Evolutionary conservation across 176 grass and related monocot species (phyloP), one percentile per base, ranked within the genome.

Genomic region (Cymbopogon citratus): DNA sequence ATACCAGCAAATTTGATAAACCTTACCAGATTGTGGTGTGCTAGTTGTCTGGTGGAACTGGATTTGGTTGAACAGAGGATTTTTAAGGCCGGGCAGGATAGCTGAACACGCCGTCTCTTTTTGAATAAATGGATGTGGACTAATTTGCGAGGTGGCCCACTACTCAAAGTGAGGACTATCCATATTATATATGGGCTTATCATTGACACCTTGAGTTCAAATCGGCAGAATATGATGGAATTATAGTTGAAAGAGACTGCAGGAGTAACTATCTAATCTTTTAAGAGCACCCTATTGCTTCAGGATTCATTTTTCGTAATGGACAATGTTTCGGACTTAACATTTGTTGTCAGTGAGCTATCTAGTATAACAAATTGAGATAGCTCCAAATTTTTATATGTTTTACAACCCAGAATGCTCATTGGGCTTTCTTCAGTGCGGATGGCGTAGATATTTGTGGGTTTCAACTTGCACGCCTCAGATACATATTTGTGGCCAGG

Each of bases 101-200:
- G 21, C 68, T 74, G 67, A 16, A 49, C n/a, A 56, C 52, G 21
- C 27, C 14, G 9, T 75, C 66, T 75, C 33, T 34, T 41, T 41
- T 18, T 14, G 27, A 41, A 73, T 33, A 31, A 51, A 27, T 29
- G 31, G 57, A 29, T 38, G 40, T 29, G 16, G 51, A 18, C 51
- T 33, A 65, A 7, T 64, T 45, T 62, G 12, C 11, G 61, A 26
- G 56, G 35, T 3, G 14, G 13, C 45, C 14, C 5, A 16, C 45
- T 48, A 16, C 45, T 48, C 13, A 48, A 48, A 48, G 44, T 46
- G 44, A 46, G 44, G 4, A 46, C 3, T 15, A 46, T 48, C 45
- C 45, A 3, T 39, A 36, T 36, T 46, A 99, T 73, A 99, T 99
- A 45, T 95, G 93, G 44, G 75, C 6, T 40, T 43, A 27, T 27